These are phyloP conservation scores for Fusarium tanahbumbuense DNA, from an alignment of 2,329 filamentous ascomycete species.

Conservation along the genomic window DNA sequence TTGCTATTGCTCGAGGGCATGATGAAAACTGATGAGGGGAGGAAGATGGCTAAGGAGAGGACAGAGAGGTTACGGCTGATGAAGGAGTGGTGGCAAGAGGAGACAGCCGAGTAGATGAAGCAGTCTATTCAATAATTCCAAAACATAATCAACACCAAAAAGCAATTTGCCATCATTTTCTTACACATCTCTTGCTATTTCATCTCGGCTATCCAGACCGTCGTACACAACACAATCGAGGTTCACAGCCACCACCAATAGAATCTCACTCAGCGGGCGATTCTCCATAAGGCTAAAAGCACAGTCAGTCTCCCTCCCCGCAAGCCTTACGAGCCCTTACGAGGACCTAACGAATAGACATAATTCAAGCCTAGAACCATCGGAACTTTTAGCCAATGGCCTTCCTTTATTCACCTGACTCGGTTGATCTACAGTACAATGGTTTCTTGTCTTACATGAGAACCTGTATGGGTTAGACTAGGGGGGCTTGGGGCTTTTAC, in stretches of 20 bases:
- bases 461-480: conserved; percentile 29
- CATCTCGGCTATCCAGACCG: neutral
- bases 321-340: conserved; percentile 14
- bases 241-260: neutral
- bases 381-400: conserved; percentile 19
- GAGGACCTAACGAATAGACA: conserved; percentile 5
- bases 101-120: conserved; percentile 49
- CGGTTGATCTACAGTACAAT: conserved; percentile 1
- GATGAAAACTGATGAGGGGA: conserved; percentile 72
- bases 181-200: neutral
- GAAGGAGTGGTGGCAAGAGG: conserved; percentile 69
- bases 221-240: neutral
- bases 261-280: neutral
- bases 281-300: conserved; percentile 17
- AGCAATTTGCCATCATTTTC: neutral
- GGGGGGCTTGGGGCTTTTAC: conserved; percentile 1
- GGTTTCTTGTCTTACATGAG: conserved; percentile 32
- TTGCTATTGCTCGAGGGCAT: conserved; percentile 71
- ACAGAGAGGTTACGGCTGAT: conserved; percentile 65
- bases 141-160: neutral
- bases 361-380: neutral
- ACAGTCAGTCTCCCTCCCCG: conserved; percentile 19
- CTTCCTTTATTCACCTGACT: conserved; percentile 4
- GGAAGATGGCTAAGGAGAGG: conserved; percentile 63
- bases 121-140: neutral